Percentiles rank a stretch among this genome's conserved stretches.
Evolutionary conservation across 1,284 basidiomycete genomes (phyloP).

Genomic region (Xanthoconium separans): DNA sequence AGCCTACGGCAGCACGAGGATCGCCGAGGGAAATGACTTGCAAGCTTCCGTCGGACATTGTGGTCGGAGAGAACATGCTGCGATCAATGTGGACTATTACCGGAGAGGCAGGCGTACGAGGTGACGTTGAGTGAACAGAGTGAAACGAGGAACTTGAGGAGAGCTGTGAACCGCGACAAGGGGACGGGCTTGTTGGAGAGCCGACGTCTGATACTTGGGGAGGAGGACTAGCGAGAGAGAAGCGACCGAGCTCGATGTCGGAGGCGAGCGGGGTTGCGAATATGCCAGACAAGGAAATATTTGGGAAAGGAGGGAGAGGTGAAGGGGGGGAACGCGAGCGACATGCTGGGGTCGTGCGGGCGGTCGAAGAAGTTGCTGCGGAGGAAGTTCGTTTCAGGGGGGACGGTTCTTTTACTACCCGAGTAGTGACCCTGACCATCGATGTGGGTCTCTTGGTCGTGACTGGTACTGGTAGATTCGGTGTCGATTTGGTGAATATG

Average conservation of each 20-base stretch:
- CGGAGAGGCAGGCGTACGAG: conserved; percentile 12
- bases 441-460: conserved; percentile 8
- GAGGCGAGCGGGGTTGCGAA: conserved; percentile 11
- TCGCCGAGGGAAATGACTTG: conserved; percentile 25
- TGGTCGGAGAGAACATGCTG: conserved; percentile 22
- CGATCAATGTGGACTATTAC: conserved; percentile 22
- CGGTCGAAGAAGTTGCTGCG: conserved; percentile 4
- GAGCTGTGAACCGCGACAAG: background rate
- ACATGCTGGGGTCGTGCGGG: conserved; percentile 3
- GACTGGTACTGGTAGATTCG: conserved; percentile 17
- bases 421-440: background rate
- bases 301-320: conserved; percentile 18
- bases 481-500: conserved; percentile 12
- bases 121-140: conserved; percentile 7
- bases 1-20: conserved; percentile 8
- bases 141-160: conserved; percentile 5
- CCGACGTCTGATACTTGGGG: background rate
- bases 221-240: background rate
- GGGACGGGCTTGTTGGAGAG: background rate
- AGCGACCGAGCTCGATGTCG: conserved; percentile 5
- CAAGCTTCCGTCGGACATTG: conserved; percentile 27
- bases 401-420: conserved; percentile 5
- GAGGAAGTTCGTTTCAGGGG: conserved; percentile 14
- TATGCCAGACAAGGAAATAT: conserved; percentile 22
- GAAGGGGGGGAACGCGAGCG: conserved; percentile 7